Evolutionary conservation across 2,329 filamentous ascomycete species (phyloP), one percentile per base, ranked within the genome.

Genomic region (Coniochaeta sp.): DNA sequence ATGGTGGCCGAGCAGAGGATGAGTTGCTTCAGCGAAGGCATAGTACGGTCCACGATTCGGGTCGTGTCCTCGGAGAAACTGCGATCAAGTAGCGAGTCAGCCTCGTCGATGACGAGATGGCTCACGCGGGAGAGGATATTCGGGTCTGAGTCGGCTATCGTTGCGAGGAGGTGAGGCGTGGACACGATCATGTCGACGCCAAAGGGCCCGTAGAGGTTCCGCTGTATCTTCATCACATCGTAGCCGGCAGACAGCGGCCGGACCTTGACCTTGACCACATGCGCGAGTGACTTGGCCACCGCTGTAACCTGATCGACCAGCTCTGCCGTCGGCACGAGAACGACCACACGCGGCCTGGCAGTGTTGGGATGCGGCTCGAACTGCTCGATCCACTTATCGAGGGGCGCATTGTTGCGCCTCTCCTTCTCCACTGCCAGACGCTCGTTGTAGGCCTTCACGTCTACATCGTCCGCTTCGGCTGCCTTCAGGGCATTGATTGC

Each of bases 1-100:
- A 99, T 98, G 6, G 95, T 99, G 58, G 95, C 95, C 3, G 93
- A 98, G 79, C 95, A 99, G 64, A 98, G 85, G 55, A 99, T 82
- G 26, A 99, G 81, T 71, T 96, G 90, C 69, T 91, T 85, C 55
- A 98, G 77, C 0, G 91, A 95, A 0, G 93, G 91, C 7, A 86
- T 82, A 1, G 89, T 85, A 61, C 89, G 89, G 69, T 96, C 90
- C 64, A 99, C 83, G 65, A 99, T 90, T 60, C 85, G 83, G 12
- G 85, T 89, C 0, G 95, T 98, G 26, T 89, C 87, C 1, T 91
- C 88, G 4, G 89, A 84, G 77, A 99, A 99, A 62, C 91, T 96
- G 61, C 92, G 89, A 75, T 99, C 96, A 66, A 99, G 85, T 11
- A 99, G 85, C 4, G 93, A 97, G 75, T 99, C 95, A 1, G 96